Conservation (phyloP, 495 filamentous ascomycete genomes). For the Hypomontagnella monticulosa region DNA sequence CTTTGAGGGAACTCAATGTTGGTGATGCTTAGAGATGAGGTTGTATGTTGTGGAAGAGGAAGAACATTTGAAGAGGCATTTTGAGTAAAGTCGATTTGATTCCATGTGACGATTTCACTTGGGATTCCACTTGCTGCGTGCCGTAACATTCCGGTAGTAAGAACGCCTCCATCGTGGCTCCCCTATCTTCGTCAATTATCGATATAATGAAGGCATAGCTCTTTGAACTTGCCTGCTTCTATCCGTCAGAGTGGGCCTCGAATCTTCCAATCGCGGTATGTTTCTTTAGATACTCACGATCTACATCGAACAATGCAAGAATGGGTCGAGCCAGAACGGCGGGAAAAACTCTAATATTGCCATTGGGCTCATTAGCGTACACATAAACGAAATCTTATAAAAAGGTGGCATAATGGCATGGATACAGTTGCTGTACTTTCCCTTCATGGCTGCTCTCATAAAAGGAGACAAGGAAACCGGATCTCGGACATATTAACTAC, state of each 20-base stretch:
- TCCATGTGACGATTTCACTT: conserved; percentile 17
- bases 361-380: neutral
- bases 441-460: neutral
- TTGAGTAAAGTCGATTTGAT: conserved; percentile 1
- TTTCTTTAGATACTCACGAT: neutral
- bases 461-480: too few species aligned
- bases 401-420: neutral
- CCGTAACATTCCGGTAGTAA: neutral
- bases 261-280: neutral
- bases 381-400: neutral
- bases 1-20: conserved; percentile 16
- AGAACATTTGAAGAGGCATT: conserved; percentile 20
- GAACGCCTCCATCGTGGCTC: conserved; percentile 7
- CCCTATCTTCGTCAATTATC: conserved; percentile 10
- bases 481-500: too few species aligned
- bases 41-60: conserved; percentile 16
- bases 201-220: conserved; percentile 19
- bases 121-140: neutral
- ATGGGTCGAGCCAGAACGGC: conserved; percentile 5
- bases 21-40: conserved; percentile 21
- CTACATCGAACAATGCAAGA: conserved; percentile 1
- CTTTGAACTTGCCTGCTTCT: conserved; percentile 1
- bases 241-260: conserved; percentile 13
- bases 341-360: conserved; percentile 13
- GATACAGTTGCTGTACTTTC: neutral